Base-by-base conservation (phyloP, 371 early-diverging fungal genomes). In the Fennellomyces sp. region DNA sequence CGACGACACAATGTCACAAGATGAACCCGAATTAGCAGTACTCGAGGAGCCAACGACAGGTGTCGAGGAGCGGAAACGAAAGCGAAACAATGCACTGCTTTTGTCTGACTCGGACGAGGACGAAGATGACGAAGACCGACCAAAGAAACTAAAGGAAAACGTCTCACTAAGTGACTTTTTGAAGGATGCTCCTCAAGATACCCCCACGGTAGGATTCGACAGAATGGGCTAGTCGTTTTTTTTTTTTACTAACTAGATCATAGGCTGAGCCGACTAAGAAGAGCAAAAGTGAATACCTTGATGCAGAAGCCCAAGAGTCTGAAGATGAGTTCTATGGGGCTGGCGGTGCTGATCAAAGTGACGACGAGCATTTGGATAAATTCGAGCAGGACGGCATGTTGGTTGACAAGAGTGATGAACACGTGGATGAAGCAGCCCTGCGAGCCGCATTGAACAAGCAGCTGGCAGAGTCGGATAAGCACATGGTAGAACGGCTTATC, bases 241-340 rank as follows among this genome's bases (percentile, higher is more conserved):
- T 8, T 19, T 23, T 27, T 7, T 50, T 15, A 33, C 8, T n/a
- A n/a, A n/a, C n/a, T n/a, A n/a, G n/a, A n/a, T n/a, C n/a, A n/a
- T n/a, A n/a, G n/a, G n/a, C n/a, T n/a, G n/a, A n/a, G 15, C 11
- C 33, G 38, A 36, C 28, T 31, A 39, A 59, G 27, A 55, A 35
- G 27, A 15, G 56, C 60, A 19, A 61, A 52, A 67, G 51, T 31
- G 61, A 66, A 28, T 81, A 65, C 36, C 41, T 81, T 6, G 78
- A 78, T 48, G 74, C 73, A 31, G 81, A 81, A 69, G 81, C 81
- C 12, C 72, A 73, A 35, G 81, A 76, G 61, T 69, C 69, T n/a
- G 81, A 81, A 26, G 81, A 81, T 17, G 81, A 81, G 41, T 78
- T 56, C 61, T 77, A 65, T 68, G 78, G 76, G 8, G 60, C 63